Conservation (phyloP, 1,284 basidiomycete genomes). For the Rhodotorula sp. region DNA sequence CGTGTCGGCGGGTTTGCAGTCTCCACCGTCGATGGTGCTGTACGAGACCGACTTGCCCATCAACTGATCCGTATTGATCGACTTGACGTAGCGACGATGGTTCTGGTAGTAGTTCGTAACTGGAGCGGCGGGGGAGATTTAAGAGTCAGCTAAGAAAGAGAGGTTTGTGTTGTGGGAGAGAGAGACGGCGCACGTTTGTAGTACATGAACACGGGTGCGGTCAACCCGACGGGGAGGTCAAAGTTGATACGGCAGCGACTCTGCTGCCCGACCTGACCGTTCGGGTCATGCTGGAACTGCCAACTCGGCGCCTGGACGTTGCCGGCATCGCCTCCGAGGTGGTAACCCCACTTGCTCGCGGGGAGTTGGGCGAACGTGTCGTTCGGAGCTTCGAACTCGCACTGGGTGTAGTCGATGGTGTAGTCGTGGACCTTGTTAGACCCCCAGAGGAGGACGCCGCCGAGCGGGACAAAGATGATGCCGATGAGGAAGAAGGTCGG, state of each 20-base stretch:
- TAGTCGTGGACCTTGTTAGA: slow-evolving; percentile 83
- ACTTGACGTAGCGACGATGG: slow-evolving; percentile 96
- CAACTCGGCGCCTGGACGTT: slow-evolving; percentile 27
- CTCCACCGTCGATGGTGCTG: slow-evolving; percentile 63
- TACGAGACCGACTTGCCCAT: slow-evolving; percentile 66
- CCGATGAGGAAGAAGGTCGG: slow-evolving; percentile 95
- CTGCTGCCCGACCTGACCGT: not conserved
- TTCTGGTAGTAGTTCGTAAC: slow-evolving; percentile 77
- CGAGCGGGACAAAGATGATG: slow-evolving; percentile 92
- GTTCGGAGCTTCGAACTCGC: slow-evolving; percentile 64
- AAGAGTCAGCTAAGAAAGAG: not conserved
- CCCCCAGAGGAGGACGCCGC: slow-evolving; percentile 79
- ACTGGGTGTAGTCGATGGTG: slow-evolving; percentile 92
- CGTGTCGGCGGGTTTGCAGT: slow-evolving; percentile 84
- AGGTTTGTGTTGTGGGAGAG: no score
- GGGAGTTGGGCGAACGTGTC: slow-evolving; percentile 63
- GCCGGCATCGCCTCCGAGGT: slow-evolving; percentile 39
- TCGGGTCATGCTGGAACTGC: slow-evolving; percentile 40
- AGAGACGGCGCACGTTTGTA: slow-evolving; percentile 78
- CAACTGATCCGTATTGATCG: slow-evolving; percentile 80
- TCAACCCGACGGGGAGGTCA: slow-evolving; percentile 74
- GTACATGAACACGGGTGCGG: slow-evolving; percentile 82
- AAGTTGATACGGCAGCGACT: slow-evolving; percentile 70
- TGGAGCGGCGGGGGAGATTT: not conserved
- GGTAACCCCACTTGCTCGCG: slow-evolving; percentile 67